Evolutionary conservation across 1,284 basidiomycete genomes (phyloP).

Genomic region (Coniophora puteana): DNA sequence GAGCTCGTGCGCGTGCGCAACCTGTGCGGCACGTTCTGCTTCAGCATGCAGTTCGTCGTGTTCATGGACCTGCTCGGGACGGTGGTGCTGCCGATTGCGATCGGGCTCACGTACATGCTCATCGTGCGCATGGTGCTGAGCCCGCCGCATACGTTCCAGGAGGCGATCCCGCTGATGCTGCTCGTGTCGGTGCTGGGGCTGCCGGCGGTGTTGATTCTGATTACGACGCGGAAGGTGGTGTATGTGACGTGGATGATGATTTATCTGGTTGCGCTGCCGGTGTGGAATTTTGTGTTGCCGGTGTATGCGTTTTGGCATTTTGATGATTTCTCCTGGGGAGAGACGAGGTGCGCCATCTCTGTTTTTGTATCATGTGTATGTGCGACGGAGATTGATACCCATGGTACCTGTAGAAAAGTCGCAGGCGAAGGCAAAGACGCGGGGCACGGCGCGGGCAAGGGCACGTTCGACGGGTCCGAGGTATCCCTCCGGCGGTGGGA

Average conservation of each 20-base stretch:
- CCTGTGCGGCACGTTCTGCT: slow-evolving; percentile 94
- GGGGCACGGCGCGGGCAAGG: slow-evolving; percentile 71
- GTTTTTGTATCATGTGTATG: slow-evolving; percentile 3
- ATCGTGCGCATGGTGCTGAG: slow-evolving; percentile 78
- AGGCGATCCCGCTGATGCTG: slow-evolving; percentile 93
- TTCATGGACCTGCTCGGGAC: slow-evolving; percentile 99
- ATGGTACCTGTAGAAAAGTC: slow-evolving; percentile 69
- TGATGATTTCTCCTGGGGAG: slow-evolving; percentile 99
- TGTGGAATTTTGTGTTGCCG: slow-evolving; percentile 95
- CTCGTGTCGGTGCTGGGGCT: slow-evolving; percentile 90
- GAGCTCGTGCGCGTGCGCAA: slow-evolving; percentile 97
- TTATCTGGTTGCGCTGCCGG: slow-evolving; percentile 87
- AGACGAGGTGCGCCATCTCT: slow-evolving; percentile 71
- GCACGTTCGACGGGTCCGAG: slow-evolving; percentile 51
- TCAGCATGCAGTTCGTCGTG: slow-evolving; percentile 97
- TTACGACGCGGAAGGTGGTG: slow-evolving; percentile 92
- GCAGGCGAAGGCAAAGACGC: slow-evolving; percentile 82
- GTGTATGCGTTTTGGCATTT: slow-evolving; percentile 99
- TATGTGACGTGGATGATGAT: slow-evolving; percentile 99
- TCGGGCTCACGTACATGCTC: slow-evolving; percentile 87
- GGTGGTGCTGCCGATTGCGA: slow-evolving; percentile 92
- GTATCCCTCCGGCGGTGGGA: slow-evolving; percentile 96
- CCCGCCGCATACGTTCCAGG: slow-evolving; percentile 84
- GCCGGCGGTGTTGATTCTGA: slow-evolving; percentile 88
- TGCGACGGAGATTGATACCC: slow-evolving; percentile 15